A percentile compares a stretch with the other conserved stretches of the same genome.
These are phyloP conservation scores for Larix kaempferi DNA, from an alignment of 75 land plant genomes.

Conservation along the genomic window DNA sequence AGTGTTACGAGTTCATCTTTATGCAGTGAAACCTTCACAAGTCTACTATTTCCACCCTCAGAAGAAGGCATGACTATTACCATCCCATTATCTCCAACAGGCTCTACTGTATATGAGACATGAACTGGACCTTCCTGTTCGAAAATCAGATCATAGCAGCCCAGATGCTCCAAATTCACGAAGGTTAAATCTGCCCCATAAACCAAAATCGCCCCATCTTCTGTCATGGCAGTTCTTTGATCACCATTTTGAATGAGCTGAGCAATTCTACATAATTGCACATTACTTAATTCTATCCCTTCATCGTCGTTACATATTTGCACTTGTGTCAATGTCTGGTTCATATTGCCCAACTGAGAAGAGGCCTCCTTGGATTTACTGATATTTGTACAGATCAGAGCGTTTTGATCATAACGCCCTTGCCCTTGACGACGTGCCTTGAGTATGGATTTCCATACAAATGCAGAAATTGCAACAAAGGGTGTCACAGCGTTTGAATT, in stretches of 20 bases:
- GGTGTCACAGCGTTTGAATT: conserved; percentile 8
- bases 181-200: conserved; percentile 64
- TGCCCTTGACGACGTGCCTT: conserved; percentile 18
- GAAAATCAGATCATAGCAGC: conserved; percentile 31
- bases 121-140: conserved; percentile 33
- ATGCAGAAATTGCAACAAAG: conserved; percentile 53
- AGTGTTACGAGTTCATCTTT: conserved; percentile 23
- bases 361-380: not conserved
- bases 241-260: conserved; percentile 30
- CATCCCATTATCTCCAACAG: conserved; percentile 62
- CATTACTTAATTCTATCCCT: conserved; percentile 19
- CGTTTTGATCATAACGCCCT: conserved; percentile 25
- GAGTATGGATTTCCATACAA: conserved; percentile 51
- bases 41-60: conserved; percentile 22
- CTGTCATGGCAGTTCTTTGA: not conserved
- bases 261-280: conserved; percentile 23
- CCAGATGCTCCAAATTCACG: conserved; percentile 32
- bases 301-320: conserved; percentile 13
- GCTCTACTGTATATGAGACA: conserved; percentile 39
- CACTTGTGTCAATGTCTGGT: conserved; percentile 18
- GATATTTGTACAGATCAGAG: not conserved
- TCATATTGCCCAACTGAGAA: conserved; percentile 14
- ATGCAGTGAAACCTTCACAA: conserved; percentile 25
- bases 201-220: conserved; percentile 3
- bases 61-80: conserved; percentile 51